phyloP scores from a whole-genome alignment of 73 alveolate species.

The Paramecium caudatum region DNA sequence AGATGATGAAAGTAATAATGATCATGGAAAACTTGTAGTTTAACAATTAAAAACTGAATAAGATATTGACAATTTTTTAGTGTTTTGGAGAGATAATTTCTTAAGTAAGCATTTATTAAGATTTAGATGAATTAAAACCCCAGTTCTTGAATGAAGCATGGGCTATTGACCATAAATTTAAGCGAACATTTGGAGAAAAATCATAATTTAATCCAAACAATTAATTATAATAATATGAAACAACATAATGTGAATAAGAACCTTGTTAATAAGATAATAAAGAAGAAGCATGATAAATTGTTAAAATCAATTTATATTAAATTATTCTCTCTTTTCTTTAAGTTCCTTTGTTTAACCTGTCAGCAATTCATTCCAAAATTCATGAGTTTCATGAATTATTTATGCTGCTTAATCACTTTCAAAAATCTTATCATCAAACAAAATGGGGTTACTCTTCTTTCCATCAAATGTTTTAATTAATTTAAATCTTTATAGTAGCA shows the following conservation, averaged over 20 bases:
- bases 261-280: no score
- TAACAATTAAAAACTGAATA: constrained; percentile 87
- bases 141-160: constrained; percentile 93
- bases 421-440: constrained; percentile 79
- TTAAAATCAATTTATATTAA: no score
- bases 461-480: constrained; percentile 90
- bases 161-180: constrained; percentile 94
- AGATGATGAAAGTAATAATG: constrained; percentile 75
- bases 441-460: constrained; percentile 85
- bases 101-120: not conserved
- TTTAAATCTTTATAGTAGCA: constrained; percentile 85
- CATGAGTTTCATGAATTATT: constrained; percentile 72
- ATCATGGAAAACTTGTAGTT: constrained; percentile 92
- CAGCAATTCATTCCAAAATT: constrained; percentile 65
- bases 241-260: no score
- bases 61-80: constrained; percentile 85
- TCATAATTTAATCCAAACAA: constrained; percentile 30
- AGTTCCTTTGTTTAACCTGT: not conserved
- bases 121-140: constrained; percentile 91
- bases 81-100: constrained; percentile 95
- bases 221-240: not conserved
- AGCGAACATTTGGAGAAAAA: constrained; percentile 90
- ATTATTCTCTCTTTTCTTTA: not conserved
- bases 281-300: no score
- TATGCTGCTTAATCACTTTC: constrained; percentile 61